Conservation (phyloP, 768 basidiomycete species). For the Porphyrellus cyaneotinctus region DNA sequence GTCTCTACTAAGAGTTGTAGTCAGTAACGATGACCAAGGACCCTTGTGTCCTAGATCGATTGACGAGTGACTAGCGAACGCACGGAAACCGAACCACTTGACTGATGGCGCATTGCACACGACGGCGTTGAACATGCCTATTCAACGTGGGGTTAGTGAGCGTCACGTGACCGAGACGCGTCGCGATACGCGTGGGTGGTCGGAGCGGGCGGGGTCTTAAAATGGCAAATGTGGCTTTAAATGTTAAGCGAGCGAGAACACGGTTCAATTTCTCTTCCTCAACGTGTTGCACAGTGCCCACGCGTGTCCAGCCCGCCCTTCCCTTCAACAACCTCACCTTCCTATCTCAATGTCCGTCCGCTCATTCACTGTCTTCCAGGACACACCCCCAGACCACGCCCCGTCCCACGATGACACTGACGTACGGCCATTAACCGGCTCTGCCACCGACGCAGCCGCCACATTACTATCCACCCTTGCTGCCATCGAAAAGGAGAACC, state of each 20-base stretch:
- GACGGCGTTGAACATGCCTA: not conserved
- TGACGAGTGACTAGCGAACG: too few species aligned
- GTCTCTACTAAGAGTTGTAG: not conserved
- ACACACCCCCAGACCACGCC: constrained; percentile 39
- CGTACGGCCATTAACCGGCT: constrained; percentile 20
- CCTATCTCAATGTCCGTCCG: constrained; percentile 48
- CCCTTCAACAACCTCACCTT: not conserved
- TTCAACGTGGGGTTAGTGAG: not conserved
- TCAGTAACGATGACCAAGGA: too few species aligned
- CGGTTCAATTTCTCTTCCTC: constrained; percentile 24
- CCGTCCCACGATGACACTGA: constrained; percentile 29
- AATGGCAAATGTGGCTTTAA: constrained; percentile 29
- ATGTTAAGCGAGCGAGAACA: constrained; percentile 26
- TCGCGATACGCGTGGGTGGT: constrained; percentile 24
- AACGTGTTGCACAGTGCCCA: constrained; percentile 33
- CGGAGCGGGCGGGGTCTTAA: constrained; percentile 34
- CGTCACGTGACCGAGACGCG: constrained; percentile 29
- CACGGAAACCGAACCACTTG: too few species aligned
- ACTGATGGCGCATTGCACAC: not conserved
- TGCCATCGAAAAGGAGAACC: constrained; percentile 71
- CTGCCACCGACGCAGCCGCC: constrained; percentile 25
- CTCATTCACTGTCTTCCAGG: constrained; percentile 63
- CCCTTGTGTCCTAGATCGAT: too few species aligned
- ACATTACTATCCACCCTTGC: constrained; percentile 35
- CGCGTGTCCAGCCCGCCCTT: too few species aligned